Conservation (phyloP, 1,139 yeast genomes). For the Arxiozyma slooffiae region DNA sequence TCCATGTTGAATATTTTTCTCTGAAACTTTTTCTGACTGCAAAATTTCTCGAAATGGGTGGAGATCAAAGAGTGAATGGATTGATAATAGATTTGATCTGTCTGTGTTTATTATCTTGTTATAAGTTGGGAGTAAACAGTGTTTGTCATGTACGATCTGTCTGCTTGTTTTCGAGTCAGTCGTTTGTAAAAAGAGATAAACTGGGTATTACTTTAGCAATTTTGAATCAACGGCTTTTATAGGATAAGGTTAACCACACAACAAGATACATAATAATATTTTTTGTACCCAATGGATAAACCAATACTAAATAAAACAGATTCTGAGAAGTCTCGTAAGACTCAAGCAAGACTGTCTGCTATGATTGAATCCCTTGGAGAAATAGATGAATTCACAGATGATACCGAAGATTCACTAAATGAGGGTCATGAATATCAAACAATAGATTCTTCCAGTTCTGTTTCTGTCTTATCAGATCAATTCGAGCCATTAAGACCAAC, state of each 20-base stretch:
- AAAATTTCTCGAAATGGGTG: background rate
- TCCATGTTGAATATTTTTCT: background rate
- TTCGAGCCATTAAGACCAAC: conserved; percentile 1
- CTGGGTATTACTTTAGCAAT: background rate
- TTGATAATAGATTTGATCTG: background rate
- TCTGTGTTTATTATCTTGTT: background rate
- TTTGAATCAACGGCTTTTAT: background rate
- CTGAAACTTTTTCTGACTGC: background rate
- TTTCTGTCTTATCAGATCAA: background rate
- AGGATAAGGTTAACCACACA: background rate
- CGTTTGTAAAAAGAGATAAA: background rate
- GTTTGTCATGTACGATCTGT: too few relatives aligned
- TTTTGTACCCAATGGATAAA: background rate
- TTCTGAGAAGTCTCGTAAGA: conserved; percentile 3
- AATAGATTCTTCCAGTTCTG: background rate
- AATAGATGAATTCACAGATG: background rate
- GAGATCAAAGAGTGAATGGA: background rate
- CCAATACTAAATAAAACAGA: background rate
- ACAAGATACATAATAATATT: too few relatives aligned
- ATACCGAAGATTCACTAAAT: background rate
- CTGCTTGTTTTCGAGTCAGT: too few relatives aligned
- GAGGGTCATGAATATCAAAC: background rate
- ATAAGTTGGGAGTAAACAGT: background rate
- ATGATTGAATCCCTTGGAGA: conserved; percentile 24
- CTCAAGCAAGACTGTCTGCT: conserved; percentile 21